These are phyloP conservation scores for Berkeleyomyces basicola DNA, from an alignment of 2,329 filamentous ascomycete genomes.

Conservation along the genomic window DNA sequence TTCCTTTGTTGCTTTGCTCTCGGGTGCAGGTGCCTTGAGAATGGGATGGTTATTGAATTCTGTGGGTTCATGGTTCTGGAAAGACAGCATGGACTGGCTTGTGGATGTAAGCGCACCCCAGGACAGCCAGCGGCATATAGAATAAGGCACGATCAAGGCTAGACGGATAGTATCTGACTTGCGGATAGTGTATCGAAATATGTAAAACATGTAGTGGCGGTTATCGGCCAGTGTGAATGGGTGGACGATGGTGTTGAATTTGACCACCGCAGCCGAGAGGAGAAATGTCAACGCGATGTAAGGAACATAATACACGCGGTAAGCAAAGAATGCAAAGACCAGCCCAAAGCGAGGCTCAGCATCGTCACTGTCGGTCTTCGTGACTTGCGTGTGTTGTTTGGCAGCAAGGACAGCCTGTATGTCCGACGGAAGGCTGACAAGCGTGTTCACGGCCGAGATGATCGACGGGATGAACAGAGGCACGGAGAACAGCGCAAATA, in stretches of 20 bases:
- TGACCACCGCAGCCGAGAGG: slow-evolving; percentile 35
- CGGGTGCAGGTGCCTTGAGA: background rate
- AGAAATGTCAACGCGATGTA: slow-evolving; percentile 23
- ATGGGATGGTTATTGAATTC: slow-evolving; percentile 21
- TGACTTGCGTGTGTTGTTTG: background rate
- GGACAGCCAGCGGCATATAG: slow-evolving; percentile 49
- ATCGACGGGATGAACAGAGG: slow-evolving; percentile 48
- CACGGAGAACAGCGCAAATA: slow-evolving; percentile 76
- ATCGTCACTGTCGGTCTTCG: background rate
- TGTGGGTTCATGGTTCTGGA: background rate
- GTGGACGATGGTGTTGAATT: slow-evolving; percentile 82
- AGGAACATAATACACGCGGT: slow-evolving; percentile 23
- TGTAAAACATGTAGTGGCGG: slow-evolving; percentile 91
- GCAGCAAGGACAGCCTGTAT: background rate
- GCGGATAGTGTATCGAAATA: slow-evolving; percentile 71
- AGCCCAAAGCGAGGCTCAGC: background rate
- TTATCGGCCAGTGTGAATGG: slow-evolving; percentile 95
- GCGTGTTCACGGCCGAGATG: slow-evolving; percentile 22
- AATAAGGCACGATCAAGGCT: slow-evolving; percentile 52
- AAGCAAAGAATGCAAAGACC: slow-evolving; percentile 17
- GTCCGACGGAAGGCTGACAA: background rate
- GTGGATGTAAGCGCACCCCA: slow-evolving; percentile 40
- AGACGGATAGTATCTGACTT: slow-evolving; percentile 48
- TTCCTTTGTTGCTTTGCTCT: background rate
- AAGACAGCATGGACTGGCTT: background rate